Evolutionary conservation across 1,284 basidiomycete genomes (phyloP).

Genomic region (Coniferiporia sulphurascens): DNA sequence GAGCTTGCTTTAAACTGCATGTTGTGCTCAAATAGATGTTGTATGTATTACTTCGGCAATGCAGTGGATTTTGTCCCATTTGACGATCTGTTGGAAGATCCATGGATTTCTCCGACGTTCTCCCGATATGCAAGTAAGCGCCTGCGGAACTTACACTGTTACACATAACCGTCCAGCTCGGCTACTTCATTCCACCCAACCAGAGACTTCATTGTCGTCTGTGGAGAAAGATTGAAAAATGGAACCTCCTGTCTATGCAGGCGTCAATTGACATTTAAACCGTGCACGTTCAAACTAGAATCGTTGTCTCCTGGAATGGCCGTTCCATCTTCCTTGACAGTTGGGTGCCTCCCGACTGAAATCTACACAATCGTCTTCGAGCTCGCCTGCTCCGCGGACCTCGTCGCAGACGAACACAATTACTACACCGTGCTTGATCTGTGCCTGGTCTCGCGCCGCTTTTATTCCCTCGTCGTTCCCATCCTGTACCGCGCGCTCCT

Average conservation of each 20-base stretch:
- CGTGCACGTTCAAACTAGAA: neutral
- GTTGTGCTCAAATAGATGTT: constrained; percentile 10
- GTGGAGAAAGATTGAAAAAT: neutral
- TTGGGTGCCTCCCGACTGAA: constrained; percentile 4
- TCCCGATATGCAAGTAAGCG: neutral
- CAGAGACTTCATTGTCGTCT: neutral
- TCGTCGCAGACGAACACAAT: neutral
- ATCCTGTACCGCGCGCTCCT: constrained; percentile 7
- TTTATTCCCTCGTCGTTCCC: neutral
- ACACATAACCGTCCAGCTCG: no score
- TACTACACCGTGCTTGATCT: constrained; percentile 2
- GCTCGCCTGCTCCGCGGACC: constrained; percentile 1
- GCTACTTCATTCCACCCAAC: neutral
- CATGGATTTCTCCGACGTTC: constrained; percentile 4
- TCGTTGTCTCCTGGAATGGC: neutral
- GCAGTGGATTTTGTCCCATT: neutral
- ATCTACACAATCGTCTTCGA: constrained; percentile 3
- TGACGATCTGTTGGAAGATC: neutral
- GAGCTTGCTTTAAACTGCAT: neutral
- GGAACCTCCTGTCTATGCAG: neutral
- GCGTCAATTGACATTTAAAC: neutral
- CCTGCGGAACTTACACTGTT: neutral
- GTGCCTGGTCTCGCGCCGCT: constrained; percentile 12
- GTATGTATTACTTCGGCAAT: neutral
- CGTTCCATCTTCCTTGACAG: neutral